Evolutionary conservation across 495 filamentous ascomycete species (phyloP).

Genomic region (Talaromyces stipitatus): DNA sequence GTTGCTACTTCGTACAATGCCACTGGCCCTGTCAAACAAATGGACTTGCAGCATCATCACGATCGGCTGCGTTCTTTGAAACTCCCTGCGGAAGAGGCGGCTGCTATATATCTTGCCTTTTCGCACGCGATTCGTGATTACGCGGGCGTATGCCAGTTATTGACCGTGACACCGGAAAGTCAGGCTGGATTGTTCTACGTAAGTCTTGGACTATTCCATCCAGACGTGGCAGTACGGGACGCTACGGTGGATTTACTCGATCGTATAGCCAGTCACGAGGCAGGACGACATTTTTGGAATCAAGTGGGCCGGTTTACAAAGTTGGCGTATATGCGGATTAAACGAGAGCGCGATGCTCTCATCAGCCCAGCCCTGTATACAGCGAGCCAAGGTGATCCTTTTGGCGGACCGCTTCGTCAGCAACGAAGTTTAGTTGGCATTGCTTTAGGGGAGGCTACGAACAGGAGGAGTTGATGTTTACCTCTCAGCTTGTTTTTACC

Average conservation of each 20-base stretch:
- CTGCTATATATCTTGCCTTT: slow-evolving; percentile 75
- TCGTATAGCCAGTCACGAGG: slow-evolving; percentile 76
- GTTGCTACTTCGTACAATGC: slow-evolving; percentile 42
- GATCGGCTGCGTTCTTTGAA: slow-evolving; percentile 77
- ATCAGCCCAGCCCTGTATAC: slow-evolving; percentile 15
- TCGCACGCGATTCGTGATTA: slow-evolving; percentile 69
- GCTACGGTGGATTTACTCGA: slow-evolving; percentile 74
- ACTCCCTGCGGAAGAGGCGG: slow-evolving; percentile 60
- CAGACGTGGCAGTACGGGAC: slow-evolving; percentile 66
- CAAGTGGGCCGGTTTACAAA: slow-evolving; percentile 82
- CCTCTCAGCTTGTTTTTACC: not conserved
- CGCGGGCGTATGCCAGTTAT: slow-evolving; percentile 81
- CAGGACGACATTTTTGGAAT: slow-evolving; percentile 88
- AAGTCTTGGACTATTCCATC: slow-evolving; percentile 89
- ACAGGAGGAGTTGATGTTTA: slow-evolving; percentile 1
- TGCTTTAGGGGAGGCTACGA: slow-evolving; percentile 3
- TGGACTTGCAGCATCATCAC: slow-evolving; percentile 87
- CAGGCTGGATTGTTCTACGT: slow-evolving; percentile 90
- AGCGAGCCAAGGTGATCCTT: slow-evolving; percentile 1
- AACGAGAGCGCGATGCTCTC: slow-evolving; percentile 51
- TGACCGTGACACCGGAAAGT: slow-evolving; percentile 77
- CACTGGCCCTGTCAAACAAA: slow-evolving; percentile 68
- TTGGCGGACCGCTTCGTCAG: slow-evolving; percentile 2
- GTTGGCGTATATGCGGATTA: slow-evolving; percentile 63
- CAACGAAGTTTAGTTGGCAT: slow-evolving; percentile 11